Evolutionary conservation across 1,284 basidiomycete genomes (phyloP).

Genomic region (Ganoderma resinaceum): DNA sequence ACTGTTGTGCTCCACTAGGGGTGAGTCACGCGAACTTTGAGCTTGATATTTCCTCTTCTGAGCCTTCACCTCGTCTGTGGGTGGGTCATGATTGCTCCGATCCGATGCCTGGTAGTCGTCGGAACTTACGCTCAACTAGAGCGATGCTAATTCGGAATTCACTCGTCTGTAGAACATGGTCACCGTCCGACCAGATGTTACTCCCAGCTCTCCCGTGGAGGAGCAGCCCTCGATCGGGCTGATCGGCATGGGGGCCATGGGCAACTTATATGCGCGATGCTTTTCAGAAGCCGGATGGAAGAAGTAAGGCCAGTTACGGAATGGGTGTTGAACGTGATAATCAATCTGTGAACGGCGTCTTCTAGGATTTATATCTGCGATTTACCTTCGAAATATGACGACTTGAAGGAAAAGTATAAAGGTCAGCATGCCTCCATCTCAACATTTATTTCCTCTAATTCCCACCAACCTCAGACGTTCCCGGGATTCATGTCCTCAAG

Average conservation of each 20-base stretch:
- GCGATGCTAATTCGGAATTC: neutral
- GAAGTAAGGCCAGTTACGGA: constrained; percentile 58
- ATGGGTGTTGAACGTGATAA: neutral
- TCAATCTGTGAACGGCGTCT: neutral
- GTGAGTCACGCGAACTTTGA: neutral
- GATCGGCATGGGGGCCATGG: constrained; percentile 97
- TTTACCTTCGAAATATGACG: constrained; percentile 77
- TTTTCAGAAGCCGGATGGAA: constrained; percentile 85
- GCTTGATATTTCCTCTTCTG: neutral
- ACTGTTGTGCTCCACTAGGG: neutral
- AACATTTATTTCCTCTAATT: neutral
- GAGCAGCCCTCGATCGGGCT: constrained; percentile 83
- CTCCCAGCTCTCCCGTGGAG: constrained; percentile 57
- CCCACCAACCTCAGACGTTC: constrained; percentile 44
- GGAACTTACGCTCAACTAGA: neutral
- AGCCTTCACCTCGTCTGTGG: neutral
- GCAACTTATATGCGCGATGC: constrained; percentile 87
- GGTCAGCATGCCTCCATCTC: constrained; percentile 49
- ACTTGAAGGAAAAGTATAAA: constrained; percentile 67
- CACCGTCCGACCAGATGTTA: constrained; percentile 47
- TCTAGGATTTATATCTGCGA: constrained; percentile 93
- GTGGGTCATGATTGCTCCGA: neutral
- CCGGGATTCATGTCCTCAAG: constrained; percentile 65
- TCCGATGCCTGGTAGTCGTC: neutral
- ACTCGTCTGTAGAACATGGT: neutral